Conservation (phyloP, 805 yeast species). For the Candida nitratophila region DNA sequence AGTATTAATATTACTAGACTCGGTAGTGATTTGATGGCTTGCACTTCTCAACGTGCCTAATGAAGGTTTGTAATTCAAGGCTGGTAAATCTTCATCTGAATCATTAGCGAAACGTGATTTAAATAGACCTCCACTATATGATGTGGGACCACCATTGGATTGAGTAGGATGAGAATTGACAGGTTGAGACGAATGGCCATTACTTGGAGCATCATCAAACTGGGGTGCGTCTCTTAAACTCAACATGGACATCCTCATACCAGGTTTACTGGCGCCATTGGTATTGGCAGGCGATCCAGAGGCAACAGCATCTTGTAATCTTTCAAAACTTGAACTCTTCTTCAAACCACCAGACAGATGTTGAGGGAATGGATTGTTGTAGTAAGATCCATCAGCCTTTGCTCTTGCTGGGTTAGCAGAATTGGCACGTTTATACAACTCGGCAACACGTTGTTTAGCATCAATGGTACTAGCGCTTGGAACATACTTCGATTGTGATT, state of each 20-base stretch:
- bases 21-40: conserved; percentile 5
- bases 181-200: conserved; percentile 2
- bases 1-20: background rate
- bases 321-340: conserved; percentile 53
- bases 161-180: conserved; percentile 5
- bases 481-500: conserved; percentile 18
- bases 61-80: conserved; percentile 10
- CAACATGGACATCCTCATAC: conserved; percentile 6
- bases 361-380: conserved; percentile 29
- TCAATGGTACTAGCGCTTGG: conserved; percentile 29
- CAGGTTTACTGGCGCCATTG: conserved; percentile 4
- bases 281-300: conserved; percentile 19
- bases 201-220: no score
- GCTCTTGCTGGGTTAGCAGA: conserved; percentile 4
- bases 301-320: conserved; percentile 22
- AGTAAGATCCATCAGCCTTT: conserved; percentile 7
- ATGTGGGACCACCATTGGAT: conserved; percentile 5
- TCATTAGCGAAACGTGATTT: conserved; percentile 55
- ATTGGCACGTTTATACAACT: conserved; percentile 44
- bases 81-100: conserved; percentile 40
- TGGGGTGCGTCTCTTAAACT: conserved; percentile 17
- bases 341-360: conserved; percentile 13
- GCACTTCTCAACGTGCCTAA: conserved; percentile 19
- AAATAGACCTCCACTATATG: conserved; percentile 23
- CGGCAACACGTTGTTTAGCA: conserved; percentile 36